Evolutionary conservation across 495 filamentous ascomycete species (phyloP).

Genomic region (Aspergillus taichungensis): DNA sequence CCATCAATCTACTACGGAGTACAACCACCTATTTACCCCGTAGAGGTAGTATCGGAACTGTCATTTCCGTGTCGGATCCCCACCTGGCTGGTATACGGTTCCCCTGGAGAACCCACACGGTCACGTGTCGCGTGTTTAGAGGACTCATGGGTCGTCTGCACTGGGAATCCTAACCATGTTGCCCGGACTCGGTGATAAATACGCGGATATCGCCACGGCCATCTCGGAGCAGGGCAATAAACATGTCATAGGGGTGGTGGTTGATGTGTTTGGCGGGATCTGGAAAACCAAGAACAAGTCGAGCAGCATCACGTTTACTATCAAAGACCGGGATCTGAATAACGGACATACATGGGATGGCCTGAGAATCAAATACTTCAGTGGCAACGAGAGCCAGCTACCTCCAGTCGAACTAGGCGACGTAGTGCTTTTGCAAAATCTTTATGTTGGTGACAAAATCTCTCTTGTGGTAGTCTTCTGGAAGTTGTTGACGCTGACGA

Average conservation of each 20-base stretch:
- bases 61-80: no score
- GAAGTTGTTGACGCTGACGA: slow-evolving; percentile 2
- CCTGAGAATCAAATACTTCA: slow-evolving; percentile 45
- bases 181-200: slow-evolving; percentile 5
- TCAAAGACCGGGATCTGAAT: slow-evolving; percentile 33
- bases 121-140: no score
- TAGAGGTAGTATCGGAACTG: no score
- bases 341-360: slow-evolving; percentile 29
- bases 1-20: no score
- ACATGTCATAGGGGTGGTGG: slow-evolving; percentile 42
- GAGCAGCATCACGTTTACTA: slow-evolving; percentile 38
- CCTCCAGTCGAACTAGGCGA: slow-evolving; percentile 35
- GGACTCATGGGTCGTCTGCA: no score
- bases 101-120: no score
- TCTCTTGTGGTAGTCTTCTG: neutral
- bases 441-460: slow-evolving; percentile 25
- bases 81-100: no score
- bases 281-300: slow-evolving; percentile 23
- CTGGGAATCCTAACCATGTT: neutral
- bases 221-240: slow-evolving; percentile 16
- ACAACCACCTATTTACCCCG: no score
- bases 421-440: slow-evolving; percentile 36
- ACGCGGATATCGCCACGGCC: slow-evolving; percentile 31
- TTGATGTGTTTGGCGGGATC: slow-evolving; percentile 28
- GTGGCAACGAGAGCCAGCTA: slow-evolving; percentile 23